Percentiles rank a stretch among this genome's conserved stretches.
Conservation (phyloP, 2,329 filamentous ascomycete genomes). For the Ceratocystis lukuohia region DNA sequence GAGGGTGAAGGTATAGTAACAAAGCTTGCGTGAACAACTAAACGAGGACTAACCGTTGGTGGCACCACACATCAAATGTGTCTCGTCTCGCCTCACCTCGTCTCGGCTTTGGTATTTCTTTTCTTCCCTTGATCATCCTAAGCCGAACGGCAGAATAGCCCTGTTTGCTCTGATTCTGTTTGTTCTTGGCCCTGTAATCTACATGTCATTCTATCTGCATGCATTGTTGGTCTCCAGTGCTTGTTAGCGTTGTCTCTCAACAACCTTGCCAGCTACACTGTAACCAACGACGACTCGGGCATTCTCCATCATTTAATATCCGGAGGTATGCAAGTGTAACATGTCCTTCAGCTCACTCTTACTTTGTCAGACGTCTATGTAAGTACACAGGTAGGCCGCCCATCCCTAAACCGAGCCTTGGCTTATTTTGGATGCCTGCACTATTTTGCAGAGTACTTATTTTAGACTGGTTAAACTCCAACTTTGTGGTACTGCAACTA, state of each 20-base stretch:
- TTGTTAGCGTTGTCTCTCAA: background rate
- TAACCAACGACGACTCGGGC: background rate
- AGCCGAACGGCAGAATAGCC: background rate
- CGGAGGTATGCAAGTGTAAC: background rate
- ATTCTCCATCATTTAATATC: background rate
- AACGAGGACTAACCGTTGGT: background rate
- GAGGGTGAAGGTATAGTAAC: background rate
- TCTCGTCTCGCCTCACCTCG: background rate
- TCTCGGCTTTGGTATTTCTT: background rate
- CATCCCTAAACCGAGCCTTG: background rate
- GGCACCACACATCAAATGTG: background rate
- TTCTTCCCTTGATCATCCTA: background rate
- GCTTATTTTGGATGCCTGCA: background rate
- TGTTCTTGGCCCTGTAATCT: too few species aligned
- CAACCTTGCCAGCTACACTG: background rate
- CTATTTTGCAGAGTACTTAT: background rate
- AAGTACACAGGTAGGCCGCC: background rate
- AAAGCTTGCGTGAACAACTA: background rate
- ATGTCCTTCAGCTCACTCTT: background rate
- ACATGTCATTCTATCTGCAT: too few species aligned
- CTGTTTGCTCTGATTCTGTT: background rate
- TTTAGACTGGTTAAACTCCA: background rate
- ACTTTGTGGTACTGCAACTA: background rate
- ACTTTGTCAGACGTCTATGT: background rate
- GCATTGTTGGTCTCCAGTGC: background rate